Percentiles rank a stretch among this genome's conserved stretches.
Evolutionary conservation across 1,284 basidiomycete species (phyloP).

Genomic region (Inonotus obliquus): DNA sequence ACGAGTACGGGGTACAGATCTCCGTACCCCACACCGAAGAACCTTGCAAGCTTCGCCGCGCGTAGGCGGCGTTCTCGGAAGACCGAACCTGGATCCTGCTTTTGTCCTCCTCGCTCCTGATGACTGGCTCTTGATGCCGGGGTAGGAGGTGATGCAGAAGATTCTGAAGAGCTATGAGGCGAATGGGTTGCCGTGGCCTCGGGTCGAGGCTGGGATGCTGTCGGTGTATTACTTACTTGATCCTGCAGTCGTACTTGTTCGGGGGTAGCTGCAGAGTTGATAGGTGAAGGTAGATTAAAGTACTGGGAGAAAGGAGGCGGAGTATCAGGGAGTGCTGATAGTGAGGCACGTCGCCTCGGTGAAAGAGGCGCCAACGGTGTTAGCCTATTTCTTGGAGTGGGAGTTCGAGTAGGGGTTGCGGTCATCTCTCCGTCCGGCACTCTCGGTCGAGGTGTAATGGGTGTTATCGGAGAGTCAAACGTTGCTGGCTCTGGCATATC

Average conservation of each 20-base stretch:
- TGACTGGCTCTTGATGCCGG: not conserved
- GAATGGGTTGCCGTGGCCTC: not conserved
- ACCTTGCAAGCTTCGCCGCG: conserved; percentile 49
- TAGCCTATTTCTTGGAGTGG: not conserved
- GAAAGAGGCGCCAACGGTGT: not conserved
- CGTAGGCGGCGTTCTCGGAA: conserved; percentile 44
- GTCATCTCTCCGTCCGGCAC: not conserved
- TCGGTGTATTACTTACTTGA: not conserved
- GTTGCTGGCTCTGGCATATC: not conserved
- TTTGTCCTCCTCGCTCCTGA: not conserved
- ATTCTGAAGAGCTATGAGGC: not conserved
- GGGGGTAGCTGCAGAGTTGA: not conserved
- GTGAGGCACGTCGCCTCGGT: conserved; percentile 2
- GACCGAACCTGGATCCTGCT: not conserved
- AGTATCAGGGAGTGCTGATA: conserved; percentile 7
- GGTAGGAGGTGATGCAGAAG: not conserved
- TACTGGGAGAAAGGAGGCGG: conserved; percentile 15
- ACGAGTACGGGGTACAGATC: conserved; percentile 30
- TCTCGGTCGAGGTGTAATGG: not conserved
- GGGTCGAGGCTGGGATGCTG: not conserved
- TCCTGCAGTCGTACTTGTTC: not conserved
- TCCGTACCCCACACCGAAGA: conserved; percentile 54
- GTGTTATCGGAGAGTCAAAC: not conserved
- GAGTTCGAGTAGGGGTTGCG: not conserved
- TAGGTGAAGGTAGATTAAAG: not conserved